A percentile compares a stretch with the other conserved stretches of the same genome.
phyloP scores from a whole-genome alignment of 305 asterid genomes.

The Fraxinus ornus region DNA sequence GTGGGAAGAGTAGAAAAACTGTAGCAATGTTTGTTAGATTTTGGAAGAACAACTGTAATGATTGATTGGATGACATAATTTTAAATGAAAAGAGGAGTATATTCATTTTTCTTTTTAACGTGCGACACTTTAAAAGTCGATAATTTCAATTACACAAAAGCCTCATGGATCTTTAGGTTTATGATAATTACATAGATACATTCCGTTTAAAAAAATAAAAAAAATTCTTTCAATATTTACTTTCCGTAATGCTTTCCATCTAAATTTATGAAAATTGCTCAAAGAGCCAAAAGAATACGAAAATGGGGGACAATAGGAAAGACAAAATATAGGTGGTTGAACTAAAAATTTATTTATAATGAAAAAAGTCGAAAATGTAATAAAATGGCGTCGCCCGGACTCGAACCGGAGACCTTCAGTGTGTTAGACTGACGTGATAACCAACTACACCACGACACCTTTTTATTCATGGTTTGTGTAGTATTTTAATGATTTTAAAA shows the following conservation, averaged over 20 bases:
- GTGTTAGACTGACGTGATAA: constrained; percentile 65
- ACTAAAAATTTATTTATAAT: neutral
- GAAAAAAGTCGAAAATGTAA: neutral
- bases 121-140: neutral
- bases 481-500: too few relatives aligned
- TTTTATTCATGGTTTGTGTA: too few relatives aligned
- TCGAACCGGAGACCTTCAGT: constrained; percentile 64
- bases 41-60: neutral
- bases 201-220: too few relatives aligned
- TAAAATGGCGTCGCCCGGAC: constrained; percentile 41
- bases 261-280: neutral
- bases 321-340: neutral
- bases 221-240: neutral
- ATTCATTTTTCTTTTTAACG: neutral
- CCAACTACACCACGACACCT: constrained; percentile 62
- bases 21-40: too few relatives aligned
- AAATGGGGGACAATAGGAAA: neutral
- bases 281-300: neutral
- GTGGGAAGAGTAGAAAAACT: too few relatives aligned
- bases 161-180: neutral
- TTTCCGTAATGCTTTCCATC: too few relatives aligned
- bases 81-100: too few relatives aligned
- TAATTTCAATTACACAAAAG: neutral
- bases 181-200: neutral
- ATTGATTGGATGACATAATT: too few relatives aligned